Evolutionary conservation across 2,329 filamentous ascomycete genomes (phyloP).

Genomic region (Claviceps capensis): DNA sequence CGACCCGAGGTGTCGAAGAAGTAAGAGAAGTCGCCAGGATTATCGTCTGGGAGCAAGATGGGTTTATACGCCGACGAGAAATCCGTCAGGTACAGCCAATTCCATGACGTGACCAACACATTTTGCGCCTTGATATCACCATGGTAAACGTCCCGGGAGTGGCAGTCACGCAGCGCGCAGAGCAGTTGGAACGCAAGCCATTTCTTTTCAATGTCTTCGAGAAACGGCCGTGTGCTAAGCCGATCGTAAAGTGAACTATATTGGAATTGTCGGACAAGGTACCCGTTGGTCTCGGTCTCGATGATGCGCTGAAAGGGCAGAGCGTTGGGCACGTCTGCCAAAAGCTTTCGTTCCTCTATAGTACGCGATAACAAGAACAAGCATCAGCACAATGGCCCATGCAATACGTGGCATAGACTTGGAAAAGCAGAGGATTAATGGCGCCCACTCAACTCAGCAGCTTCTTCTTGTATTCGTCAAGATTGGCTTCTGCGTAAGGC

Average conservation of each 20-base stretch:
- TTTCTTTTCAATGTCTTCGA: constrained; percentile 97
- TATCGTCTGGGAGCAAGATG: constrained; percentile 85
- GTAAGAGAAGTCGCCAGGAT: constrained; percentile 93
- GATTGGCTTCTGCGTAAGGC: constrained; percentile 67
- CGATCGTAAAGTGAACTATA: constrained; percentile 96
- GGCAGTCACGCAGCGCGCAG: constrained; percentile 83
- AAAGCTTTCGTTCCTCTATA: constrained; percentile 61
- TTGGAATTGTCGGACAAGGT: constrained; percentile 85
- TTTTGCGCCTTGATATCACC: constrained; percentile 99
- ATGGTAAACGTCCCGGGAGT: constrained; percentile 78
- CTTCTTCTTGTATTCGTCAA: constrained; percentile 64
- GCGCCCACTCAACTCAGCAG: constrained; percentile 33
- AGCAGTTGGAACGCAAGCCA: constrained; percentile 95
- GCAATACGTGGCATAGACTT: too few species aligned
- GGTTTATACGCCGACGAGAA: constrained; percentile 95
- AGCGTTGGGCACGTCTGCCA: constrained; percentile 80
- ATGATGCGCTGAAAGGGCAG: constrained; percentile 80
- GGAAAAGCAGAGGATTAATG: too few species aligned
- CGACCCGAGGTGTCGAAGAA: constrained; percentile 91
- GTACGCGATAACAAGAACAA: constrained; percentile 44
- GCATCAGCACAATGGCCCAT: too few species aligned
- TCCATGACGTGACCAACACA: constrained; percentile 93
- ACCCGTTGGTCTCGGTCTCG: constrained; percentile 83
- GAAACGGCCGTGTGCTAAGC: constrained; percentile 86
- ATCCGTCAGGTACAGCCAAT: constrained; percentile 96